phyloP scores from a whole-genome alignment of 352 stramenopile genomes.

The Achlya hypogyna region DNA sequence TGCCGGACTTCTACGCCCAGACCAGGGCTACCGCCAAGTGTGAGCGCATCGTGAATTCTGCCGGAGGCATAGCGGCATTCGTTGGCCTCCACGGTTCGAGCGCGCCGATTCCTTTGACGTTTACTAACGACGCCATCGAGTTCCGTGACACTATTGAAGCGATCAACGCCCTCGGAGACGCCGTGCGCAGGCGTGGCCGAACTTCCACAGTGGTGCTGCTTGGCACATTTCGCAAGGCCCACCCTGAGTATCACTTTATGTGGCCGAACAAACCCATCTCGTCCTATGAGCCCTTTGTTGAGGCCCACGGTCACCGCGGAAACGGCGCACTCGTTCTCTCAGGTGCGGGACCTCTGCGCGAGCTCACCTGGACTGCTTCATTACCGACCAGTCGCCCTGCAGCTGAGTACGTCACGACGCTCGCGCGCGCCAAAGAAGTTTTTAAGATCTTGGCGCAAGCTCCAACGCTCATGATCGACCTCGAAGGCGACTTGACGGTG shows the following conservation, averaged over 20 bases:
- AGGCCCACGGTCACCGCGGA: not conserved
- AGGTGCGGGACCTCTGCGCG: not conserved
- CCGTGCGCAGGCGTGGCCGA: not conserved
- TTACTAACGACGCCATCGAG: not conserved
- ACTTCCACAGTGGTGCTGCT: not conserved
- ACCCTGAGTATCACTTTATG: not conserved
- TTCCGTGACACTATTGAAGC: not conserved
- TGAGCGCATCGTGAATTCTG: not conserved
- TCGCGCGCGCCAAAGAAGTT: not conserved
- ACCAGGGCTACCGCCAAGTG: not conserved
- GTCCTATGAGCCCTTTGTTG: not conserved
- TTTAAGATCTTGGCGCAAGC: not conserved
- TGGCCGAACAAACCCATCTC: not conserved
- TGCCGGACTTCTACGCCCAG: not conserved
- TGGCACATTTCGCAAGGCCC: not conserved
- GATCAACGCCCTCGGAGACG: not conserved
- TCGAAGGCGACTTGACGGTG: slow-evolving; percentile 3
- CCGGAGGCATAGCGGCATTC: not conserved
- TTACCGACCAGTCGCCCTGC: not conserved
- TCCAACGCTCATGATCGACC: not conserved
- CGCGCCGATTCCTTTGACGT: not conserved
- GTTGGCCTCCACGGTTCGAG: not conserved
- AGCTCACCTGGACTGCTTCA: not conserved
- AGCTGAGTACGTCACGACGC: not conserved
- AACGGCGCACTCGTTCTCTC: not conserved